These are phyloP conservation scores for Suaeda aralocaspica DNA, from an alignment of 148 eudicot species.

Conservation along the genomic window DNA sequence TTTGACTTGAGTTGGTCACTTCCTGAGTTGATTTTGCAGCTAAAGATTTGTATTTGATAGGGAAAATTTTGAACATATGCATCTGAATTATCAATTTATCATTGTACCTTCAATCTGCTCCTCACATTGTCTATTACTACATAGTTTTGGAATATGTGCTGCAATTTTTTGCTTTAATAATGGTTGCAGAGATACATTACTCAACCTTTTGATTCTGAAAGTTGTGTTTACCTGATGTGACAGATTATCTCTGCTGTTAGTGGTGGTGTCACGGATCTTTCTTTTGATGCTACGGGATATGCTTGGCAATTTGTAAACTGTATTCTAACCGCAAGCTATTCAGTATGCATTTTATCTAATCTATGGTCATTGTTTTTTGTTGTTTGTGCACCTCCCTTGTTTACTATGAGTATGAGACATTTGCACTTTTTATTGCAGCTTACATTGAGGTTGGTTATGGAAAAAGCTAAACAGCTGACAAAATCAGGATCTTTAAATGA, in stretches of 20 bases:
- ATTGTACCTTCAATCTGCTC: neutral
- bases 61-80: neutral
- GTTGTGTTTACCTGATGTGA: conserved; percentile 1
- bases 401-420: neutral
- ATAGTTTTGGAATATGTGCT: neutral
- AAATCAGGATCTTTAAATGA: conserved; percentile 80
- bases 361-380: neutral
- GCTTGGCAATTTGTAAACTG: conserved; percentile 72
- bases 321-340: conserved; percentile 69
- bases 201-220: neutral
- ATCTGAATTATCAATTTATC: neutral
- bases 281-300: conserved; percentile 64
- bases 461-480: conserved; percentile 66
- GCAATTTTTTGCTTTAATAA: neutral
- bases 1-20: no score
- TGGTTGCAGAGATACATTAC: neutral
- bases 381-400: neutral
- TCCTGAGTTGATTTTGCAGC: no score
- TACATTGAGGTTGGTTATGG: conserved; percentile 73
- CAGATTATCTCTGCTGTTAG: conserved; percentile 80
- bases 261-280: conserved; percentile 75
- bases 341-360: conserved; percentile 38
- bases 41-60: neutral
- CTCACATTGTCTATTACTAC: neutral
- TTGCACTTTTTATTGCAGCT: conserved; percentile 41